A percentile compares a stretch with the other conserved stretches of the same genome.
Evolutionary conservation across 129 eudicot genomes (phyloP).

Genomic region (Gnaphalium uliginosum): DNA sequence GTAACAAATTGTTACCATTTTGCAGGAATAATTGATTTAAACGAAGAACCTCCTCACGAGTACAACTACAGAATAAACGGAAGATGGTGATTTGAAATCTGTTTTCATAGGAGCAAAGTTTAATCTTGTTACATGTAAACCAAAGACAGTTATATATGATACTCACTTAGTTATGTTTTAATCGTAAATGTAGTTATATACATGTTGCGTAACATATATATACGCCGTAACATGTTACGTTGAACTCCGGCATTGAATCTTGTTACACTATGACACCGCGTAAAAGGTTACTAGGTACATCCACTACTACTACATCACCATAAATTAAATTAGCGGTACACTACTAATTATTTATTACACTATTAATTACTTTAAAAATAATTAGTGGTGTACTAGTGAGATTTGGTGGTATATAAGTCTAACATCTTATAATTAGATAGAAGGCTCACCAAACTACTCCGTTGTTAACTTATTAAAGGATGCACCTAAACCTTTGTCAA

Average conservation of each 20-base stretch:
- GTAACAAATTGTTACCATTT: neutral
- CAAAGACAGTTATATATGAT: neutral
- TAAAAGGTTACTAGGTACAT: too few relatives aligned
- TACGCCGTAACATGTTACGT: too few relatives aligned
- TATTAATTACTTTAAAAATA: too few relatives aligned
- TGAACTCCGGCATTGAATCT: too few relatives aligned
- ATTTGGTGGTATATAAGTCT: too few relatives aligned
- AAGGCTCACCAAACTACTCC: neutral
- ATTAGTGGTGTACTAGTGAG: too few relatives aligned
- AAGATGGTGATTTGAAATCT: conserved; percentile 3
- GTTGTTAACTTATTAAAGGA: too few relatives aligned
- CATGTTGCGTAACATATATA: too few relatives aligned
- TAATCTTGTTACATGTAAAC: neutral
- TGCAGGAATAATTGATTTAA: conserved; percentile 34
- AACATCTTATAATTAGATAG: neutral
- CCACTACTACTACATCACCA: too few relatives aligned
- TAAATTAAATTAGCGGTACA: too few relatives aligned
- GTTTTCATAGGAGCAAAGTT: neutral
- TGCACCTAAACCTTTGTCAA: neutral
- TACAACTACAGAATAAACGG: neutral
- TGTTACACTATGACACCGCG: too few relatives aligned
- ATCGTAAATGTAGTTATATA: neutral
- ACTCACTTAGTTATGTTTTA: neutral
- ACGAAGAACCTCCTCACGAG: conserved; percentile 16
- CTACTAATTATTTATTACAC: too few relatives aligned